Evolutionary conservation across 495 filamentous ascomycete species (phyloP), one percentile per base, ranked within the genome.

Genomic region (Hypomontagnella monticulosa): DNA sequence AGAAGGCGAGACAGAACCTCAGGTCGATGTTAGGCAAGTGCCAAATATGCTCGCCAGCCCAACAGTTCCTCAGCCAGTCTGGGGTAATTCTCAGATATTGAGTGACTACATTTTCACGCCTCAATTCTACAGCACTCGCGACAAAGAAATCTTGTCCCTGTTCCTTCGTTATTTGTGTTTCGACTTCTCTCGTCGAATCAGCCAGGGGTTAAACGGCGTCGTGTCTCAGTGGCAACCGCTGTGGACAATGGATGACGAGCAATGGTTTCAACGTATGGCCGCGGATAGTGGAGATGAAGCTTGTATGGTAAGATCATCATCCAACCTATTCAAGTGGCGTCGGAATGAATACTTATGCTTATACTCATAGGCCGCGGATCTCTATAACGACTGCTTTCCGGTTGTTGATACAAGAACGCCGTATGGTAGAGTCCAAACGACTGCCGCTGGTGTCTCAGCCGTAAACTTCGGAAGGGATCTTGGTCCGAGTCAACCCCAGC

Each of bases 41-140:
- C 65, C 58, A 34, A 71, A 69, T 56, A 73, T 73, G 71, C 47
- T 62, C 70, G 67, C 67, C 51, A 71, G 63, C 62, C 57, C 52
- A 59, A 67, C 46, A 30, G 18, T 37, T 51, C 59, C 71, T 60
- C 69, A 61, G 62, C 12, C 44, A 65, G 23, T 43, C 60, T 66
- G 66, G 66, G 43, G 27, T 27, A 60, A 27, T 65, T 30, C 48
- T 67, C 41, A 27, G 23, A 27, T 23, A 41, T 40, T 50, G 61
- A 57, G 54, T 61, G 54, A 55, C 49, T 55, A 59, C 56, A 44
- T 50, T 36, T 62, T 61, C 60, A 50, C 58, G 37, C 48, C 52
- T 41, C 47, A 63, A 65, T 71, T 65, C 66, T 66, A 69, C 58
- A 62, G 34, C 57, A 16, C 59, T 57, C 33, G 20, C 56, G 55